phyloP scores from a whole-genome alignment of 495 filamentous ascomycete species.

The Talaromyces liani region DNA sequence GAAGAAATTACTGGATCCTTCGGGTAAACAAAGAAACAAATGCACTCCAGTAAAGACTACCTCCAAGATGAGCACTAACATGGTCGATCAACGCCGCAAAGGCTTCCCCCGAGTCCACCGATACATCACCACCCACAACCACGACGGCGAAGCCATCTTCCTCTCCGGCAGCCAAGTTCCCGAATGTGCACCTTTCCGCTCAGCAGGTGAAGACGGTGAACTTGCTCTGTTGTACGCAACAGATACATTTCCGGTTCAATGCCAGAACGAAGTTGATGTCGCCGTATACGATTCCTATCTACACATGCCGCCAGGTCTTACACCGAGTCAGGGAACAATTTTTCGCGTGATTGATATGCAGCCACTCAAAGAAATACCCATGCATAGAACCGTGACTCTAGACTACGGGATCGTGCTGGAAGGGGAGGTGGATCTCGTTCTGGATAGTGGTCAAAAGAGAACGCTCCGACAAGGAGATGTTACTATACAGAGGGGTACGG shows the following conservation, averaged over 20 bases:
- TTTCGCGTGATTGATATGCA: constrained; percentile 11
- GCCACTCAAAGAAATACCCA: constrained; percentile 21
- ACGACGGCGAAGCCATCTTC: constrained; percentile 32
- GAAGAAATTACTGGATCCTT: not conserved
- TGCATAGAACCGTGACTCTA: constrained; percentile 65
- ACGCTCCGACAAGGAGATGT: constrained; percentile 61
- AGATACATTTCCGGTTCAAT: constrained; percentile 19
- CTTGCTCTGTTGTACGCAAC: constrained; percentile 34
- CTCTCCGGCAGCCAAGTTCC: constrained; percentile 27
- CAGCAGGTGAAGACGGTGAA: constrained; percentile 27
- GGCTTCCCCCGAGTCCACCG: constrained; percentile 30
- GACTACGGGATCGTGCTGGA: constrained; percentile 62
- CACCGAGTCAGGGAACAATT: constrained; percentile 10
- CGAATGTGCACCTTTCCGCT: constrained; percentile 22
- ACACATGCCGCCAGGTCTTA: constrained; percentile 24
- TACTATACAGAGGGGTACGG: constrained; percentile 54
- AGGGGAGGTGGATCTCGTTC: constrained; percentile 69
- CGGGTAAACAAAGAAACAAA: not conserved
- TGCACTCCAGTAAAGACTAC: not conserved
- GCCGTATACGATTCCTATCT: constrained; percentile 29
- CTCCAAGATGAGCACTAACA: not conserved
- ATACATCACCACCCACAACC: constrained; percentile 35
- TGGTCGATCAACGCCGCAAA: constrained; percentile 11
- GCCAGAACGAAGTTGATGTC: constrained; percentile 29
- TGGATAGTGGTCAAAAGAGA: constrained; percentile 44